Conservation (phyloP, 495 filamentous ascomycete genomes). For the Daldinia concentrica region DNA sequence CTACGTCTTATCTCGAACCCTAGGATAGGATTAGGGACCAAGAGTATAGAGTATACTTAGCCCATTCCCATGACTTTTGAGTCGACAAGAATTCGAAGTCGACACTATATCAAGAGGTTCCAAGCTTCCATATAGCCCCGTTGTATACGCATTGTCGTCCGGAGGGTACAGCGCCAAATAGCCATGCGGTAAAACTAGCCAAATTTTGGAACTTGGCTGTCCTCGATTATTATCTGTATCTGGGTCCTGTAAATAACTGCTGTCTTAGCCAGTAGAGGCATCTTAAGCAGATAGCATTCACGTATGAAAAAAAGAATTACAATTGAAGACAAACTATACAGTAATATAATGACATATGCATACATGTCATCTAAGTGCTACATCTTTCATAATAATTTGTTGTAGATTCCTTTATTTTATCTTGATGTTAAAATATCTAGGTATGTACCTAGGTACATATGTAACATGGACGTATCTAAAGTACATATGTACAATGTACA, state of each 20-base stretch:
- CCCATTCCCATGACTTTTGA: neutral
- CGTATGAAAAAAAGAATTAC: conserved; percentile 20
- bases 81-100: neutral
- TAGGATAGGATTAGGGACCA: neutral
- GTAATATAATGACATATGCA: neutral
- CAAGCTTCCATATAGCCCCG: neutral
- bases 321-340: neutral
- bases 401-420: neutral
- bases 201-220: neutral
- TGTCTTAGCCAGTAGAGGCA: neutral
- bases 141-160: neutral
- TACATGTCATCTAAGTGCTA: neutral
- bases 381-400: neutral
- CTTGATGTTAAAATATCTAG: too few relatives aligned
- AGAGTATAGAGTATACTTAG: too few relatives aligned
- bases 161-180: neutral
- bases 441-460: too few relatives aligned
- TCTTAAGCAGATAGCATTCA: conserved; percentile 11
- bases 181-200: neutral
- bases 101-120: neutral
- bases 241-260: conserved; percentile 6
- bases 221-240: neutral
- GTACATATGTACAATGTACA: too few relatives aligned
- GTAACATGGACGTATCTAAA: too few relatives aligned
- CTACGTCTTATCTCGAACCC: neutral